Evolutionary conservation across 768 basidiomycete species (phyloP), one percentile per base, ranked within the genome.

Genomic region (Sarcodon sp.): DNA sequence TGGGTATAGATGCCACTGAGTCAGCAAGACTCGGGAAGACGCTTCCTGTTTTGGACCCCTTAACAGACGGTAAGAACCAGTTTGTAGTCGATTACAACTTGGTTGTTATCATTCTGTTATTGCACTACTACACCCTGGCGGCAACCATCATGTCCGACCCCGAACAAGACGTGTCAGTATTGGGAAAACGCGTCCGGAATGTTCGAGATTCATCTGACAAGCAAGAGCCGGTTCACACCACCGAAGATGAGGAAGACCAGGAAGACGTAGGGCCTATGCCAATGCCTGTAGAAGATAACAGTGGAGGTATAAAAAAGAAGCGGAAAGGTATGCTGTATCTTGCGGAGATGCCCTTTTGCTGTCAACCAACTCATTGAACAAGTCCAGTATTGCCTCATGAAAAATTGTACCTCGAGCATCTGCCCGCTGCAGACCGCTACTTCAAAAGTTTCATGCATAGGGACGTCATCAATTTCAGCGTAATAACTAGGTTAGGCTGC

Each of bases 401-500:
- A 70, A 76, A 80, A 55, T 70, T 97, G 13, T 98, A 87, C 67
- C 73, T 99, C 41, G 89, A 91, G 35, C 89, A 94, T 66, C 69
- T 99, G 15, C 96, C 96, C 1, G 79, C 79, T 55, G 77, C 90
- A 47, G 89, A 97, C 64, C 81, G 96, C 55, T 99, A 99, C 68
- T 84, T 81, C 69, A 92, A 93, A 68, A 92, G 87, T 51, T 97
- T 97, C 67, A 97, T 99, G 96, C 96, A 99, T 63, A 71, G 92
- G 45, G 94, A 98, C 53, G 76, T 80, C 34, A 72, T 98, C 52
- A 94, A 91, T 59, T 93, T 87, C 55, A 80, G 80, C 35, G 79
- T 87, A 18, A 81, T 91, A 57, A 97, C 96, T 13, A 87, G 78
- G 93, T 93, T 46, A 49, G 80, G 63, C 12, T 45, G 44, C 31